Evolutionary conservation across 2,329 filamentous ascomycete species (phyloP), one percentile per base, ranked within the genome.

Genomic region (Scedosporium boydii): DNA sequence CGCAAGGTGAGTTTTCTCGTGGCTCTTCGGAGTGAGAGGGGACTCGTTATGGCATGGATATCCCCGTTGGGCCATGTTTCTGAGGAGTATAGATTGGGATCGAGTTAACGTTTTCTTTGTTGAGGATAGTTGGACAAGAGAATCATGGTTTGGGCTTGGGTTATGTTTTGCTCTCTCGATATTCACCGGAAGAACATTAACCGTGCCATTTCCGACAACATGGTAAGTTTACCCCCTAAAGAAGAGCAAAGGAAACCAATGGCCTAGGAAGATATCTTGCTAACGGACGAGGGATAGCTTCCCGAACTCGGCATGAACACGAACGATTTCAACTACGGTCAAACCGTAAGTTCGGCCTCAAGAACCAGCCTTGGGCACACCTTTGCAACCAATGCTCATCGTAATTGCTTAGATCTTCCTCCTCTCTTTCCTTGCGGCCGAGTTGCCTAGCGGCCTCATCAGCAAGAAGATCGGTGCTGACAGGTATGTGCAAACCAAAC

Each of bases 401-500:
- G 21, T 18, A 18, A 16, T 12, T 12, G 64, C 67, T 26, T 67
- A 76, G 67, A 78, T 79, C 58, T 79, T 79, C 61, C 69, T 75
- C 0, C 69, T 77, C 0, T 72, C 72, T 0, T 82, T 82, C 62
- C 71, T 81, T 1, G 72, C 75, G 1, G 78, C 80, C 4, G 79
- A 82, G 55, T 69, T 82, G 0, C 80, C 80, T 3, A 79, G 78
- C 58, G 78, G 78, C 16, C 69, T 82, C 3, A 71, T 82, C 59
- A 80, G 77, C 62, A 82, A 82, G 70, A 79, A 78, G 60, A 67
- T 82, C 6, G 80, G 80, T 9, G 78, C 79, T 0, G 78, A 82
- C 65, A 67, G 58, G 58, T 59, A 59, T 27, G 51, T 27, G 51
- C 9, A 38, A 38, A 38, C 34, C 9, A 38, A 38, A 38, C 34